Base-by-base conservation (phyloP, 2,329 filamentous ascomycete species). In the Cyclaneusma minus region DNA sequence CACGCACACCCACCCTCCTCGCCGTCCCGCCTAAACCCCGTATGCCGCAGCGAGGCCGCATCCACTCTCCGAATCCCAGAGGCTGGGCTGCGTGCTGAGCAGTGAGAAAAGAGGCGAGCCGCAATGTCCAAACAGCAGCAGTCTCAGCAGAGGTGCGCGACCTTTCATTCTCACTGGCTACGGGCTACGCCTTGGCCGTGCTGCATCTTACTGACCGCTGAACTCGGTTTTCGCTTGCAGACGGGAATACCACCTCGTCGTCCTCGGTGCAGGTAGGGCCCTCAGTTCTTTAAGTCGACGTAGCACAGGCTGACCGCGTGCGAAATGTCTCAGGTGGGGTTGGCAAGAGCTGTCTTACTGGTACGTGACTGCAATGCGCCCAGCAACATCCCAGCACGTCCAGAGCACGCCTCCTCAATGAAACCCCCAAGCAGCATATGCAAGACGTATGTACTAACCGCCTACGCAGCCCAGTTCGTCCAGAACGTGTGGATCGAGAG, bases 401-500 rank as follows among this genome's bases (percentile, higher is more conserved):
- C 9, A 15, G n/a, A 13, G 13, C 11, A 14, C 12, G 35, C 24
- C 28, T 28, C 23, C 16, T 14, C 28, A 16, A 28, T 32, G 19
- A 15, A 31, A 22, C 22, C 42, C 46, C 24, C 47, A 34, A 8
- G 17, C 13, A 8, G 21, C n/a, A n/a, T n/a, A n/a, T n/a, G n/a
- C n/a, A n/a, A n/a, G n/a, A n/a, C n/a, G n/a, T n/a, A n/a, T n/a
- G 19, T 23, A 25, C 31, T 29, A 24, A 37, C 16, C 17, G 24
- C n/a, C 17, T 10, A 20, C 31, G 24, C 43, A 72, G 74, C 75
- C 33, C 74, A 80, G 62, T 81, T 80, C 43, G 74, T 80, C 25
- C 74, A 78, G 46, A 77, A 78, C 54, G 67, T 79, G 14, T 80
- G 75, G 70, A 79, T 81, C 44, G 74, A 81, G 46, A 64, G 61